Evolutionary conservation across 495 filamentous ascomycete genomes (phyloP).

Genomic region (Penicillium parvum): DNA sequence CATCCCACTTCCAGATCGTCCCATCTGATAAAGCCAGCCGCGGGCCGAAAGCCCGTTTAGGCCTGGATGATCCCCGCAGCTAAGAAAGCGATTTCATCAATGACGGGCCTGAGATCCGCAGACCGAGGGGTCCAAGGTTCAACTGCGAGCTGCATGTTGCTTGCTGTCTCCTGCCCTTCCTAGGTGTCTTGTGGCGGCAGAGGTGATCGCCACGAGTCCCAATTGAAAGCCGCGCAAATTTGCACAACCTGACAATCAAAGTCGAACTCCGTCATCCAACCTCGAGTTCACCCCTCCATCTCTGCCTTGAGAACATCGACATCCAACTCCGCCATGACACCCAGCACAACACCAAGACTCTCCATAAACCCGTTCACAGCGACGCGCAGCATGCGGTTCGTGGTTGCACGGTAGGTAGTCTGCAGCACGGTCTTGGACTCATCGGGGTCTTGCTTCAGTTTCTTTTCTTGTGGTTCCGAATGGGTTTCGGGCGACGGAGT

Average conservation of each 20-base stretch:
- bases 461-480: slow-evolving; percentile 24
- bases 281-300: slow-evolving; percentile 21
- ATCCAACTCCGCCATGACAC: slow-evolving; percentile 85
- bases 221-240: neutral
- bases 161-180: no score
- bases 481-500: slow-evolving; percentile 20
- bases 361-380: slow-evolving; percentile 99
- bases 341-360: slow-evolving; percentile 74
- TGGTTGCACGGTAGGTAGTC: slow-evolving; percentile 80
- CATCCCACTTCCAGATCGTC: neutral
- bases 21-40: neutral
- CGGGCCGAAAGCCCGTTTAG: neutral
- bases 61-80: neutral
- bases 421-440: slow-evolving; percentile 56
- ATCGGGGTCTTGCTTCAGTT: slow-evolving; percentile 28
- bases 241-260: no score
- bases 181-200: no score
- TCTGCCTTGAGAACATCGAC: slow-evolving; percentile 63
- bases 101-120: neutral
- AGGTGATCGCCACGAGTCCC: no score
- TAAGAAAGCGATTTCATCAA: neutral
- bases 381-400: slow-evolving; percentile 93
- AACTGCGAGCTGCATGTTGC: no score
- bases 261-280: no score
- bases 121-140: no score